Conservation (phyloP, 768 basidiomycete species). For the Collybiopsis confluens region DNA sequence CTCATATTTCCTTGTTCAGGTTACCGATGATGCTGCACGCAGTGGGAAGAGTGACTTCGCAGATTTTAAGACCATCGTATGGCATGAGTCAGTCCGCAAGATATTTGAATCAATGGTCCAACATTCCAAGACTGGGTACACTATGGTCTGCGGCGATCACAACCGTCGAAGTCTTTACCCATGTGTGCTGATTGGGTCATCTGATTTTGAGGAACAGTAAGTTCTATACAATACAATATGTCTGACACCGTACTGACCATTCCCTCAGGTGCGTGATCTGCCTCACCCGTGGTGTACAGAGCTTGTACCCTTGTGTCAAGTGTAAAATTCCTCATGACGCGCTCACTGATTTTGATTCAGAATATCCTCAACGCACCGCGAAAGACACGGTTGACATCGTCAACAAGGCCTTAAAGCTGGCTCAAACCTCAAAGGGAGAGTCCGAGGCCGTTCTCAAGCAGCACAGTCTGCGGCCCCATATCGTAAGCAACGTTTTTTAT, state of each 20-base stretch:
- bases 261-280: not conserved
- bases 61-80: conserved; percentile 29
- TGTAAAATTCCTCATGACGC: not conserved
- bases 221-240: not conserved
- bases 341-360: not conserved
- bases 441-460: not conserved
- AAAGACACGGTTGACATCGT: not conserved
- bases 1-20: conserved; percentile 13
- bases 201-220: not conserved
- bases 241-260: not conserved
- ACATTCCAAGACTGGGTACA: conserved; percentile 17
- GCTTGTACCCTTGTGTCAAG: not conserved
- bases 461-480: not conserved
- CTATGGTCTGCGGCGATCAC: conserved; percentile 22
- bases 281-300: not conserved
- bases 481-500: not conserved
- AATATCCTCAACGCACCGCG: not conserved
- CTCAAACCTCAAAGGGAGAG: not conserved
- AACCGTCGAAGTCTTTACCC: conserved; percentile 3
- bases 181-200: not conserved
- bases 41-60: conserved; percentile 24
- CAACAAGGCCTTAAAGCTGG: not conserved
- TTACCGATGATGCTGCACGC: conserved; percentile 26
- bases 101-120: conserved; percentile 23
- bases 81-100: conserved; percentile 30